Conservation (phyloP, 352 stramenopile genomes). For the Globisporangium rhizosaccharum region DNA sequence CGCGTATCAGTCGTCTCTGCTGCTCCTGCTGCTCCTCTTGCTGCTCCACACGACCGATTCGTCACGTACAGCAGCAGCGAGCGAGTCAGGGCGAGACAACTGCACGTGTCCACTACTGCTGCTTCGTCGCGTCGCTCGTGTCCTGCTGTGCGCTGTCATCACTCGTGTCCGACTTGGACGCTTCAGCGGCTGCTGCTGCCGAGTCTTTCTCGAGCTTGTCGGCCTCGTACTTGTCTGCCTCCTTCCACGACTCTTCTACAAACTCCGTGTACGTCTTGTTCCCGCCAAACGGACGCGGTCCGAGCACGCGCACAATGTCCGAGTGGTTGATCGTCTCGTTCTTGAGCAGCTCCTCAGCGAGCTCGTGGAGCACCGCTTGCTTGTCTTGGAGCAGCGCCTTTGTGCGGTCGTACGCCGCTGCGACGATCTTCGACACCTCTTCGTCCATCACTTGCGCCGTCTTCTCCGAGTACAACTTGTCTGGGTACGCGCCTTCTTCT, state of each 20-base stretch:
- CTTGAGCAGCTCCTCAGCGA: constrained; percentile 95
- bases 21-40: too few species aligned
- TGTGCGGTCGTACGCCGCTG: constrained; percentile 95
- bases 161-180: constrained; percentile 9
- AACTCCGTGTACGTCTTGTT: constrained; percentile 97
- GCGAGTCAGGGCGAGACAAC: too few species aligned
- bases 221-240: constrained; percentile 76
- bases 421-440: constrained; percentile 96
- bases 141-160: constrained; percentile 27
- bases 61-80: too few species aligned
- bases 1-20: too few species aligned
- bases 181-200: neutral
- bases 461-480: constrained; percentile 97
- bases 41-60: too few species aligned
- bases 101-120: neutral
- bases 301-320: constrained; percentile 95
- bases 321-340: constrained; percentile 99
- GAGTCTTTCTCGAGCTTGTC: constrained; percentile 44
- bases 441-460: constrained; percentile 98
- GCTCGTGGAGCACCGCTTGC: constrained; percentile 88
- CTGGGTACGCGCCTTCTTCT: constrained; percentile 80
- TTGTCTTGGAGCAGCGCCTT: constrained; percentile 93
- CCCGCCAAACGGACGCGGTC: constrained; percentile 89
- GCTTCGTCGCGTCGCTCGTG: constrained; percentile 20
- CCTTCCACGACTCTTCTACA: constrained; percentile 84